These are phyloP conservation scores for Litchi chinensis DNA, from an alignment of 345 rosid genomes.

Conservation along the genomic window DNA sequence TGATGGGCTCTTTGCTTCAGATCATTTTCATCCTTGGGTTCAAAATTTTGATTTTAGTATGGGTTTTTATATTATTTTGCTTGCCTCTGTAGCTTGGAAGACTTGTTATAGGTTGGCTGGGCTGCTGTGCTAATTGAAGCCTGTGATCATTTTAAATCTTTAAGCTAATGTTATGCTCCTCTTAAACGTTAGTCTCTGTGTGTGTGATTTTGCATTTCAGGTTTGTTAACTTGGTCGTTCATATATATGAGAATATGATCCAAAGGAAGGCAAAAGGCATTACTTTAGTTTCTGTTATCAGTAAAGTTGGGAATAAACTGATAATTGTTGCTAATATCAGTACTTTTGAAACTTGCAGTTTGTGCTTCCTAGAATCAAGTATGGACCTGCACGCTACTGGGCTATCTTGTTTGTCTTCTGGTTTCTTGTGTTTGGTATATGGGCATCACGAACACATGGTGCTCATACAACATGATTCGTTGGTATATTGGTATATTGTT, in stretches of 20 bases:
- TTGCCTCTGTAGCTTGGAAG: neutral
- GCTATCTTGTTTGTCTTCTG: slow-evolving; percentile 94
- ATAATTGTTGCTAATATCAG: neutral
- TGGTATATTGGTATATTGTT: slow-evolving; percentile 2
- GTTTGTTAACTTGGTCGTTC: neutral
- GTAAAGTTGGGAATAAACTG: neutral
- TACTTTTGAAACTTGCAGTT: slow-evolving; percentile 54
- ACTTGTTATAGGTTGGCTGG: neutral
- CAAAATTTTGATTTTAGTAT: neutral
- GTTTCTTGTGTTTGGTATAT: slow-evolving; percentile 96
- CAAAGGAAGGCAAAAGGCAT: neutral
- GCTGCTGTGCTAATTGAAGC: neutral
- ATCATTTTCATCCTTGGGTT: neutral
- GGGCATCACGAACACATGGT: slow-evolving; percentile 82
- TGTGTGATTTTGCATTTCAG: neutral
- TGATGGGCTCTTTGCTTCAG: neutral
- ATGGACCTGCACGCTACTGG: slow-evolving; percentile 99
- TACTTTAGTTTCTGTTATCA: neutral
- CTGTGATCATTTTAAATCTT: neutral
- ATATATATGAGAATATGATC: neutral
- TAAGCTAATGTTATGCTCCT: neutral
- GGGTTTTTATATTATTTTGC: neutral
- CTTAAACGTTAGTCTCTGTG: neutral
- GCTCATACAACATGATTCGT: slow-evolving; percentile 50
- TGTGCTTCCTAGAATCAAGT: slow-evolving; percentile 92